A percentile compares a stretch with the other conserved stretches of the same genome.
Conservation (phyloP, 169 alveolate genomes). For the Plasmodium berghei region DNA sequence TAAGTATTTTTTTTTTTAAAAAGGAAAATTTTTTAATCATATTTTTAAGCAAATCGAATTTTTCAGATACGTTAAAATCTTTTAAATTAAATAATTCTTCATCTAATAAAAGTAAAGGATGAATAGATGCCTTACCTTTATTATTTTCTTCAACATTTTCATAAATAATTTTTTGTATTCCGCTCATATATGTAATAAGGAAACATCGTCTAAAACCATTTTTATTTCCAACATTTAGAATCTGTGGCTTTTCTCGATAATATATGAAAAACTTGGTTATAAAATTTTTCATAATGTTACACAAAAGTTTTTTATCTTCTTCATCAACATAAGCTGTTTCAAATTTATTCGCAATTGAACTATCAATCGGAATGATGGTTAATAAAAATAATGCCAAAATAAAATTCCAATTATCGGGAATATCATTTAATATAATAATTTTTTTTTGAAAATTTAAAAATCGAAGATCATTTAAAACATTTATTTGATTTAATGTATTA, state of each 20-base stretch:
- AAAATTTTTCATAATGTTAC: constrained; percentile 8
- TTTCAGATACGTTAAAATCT: constrained; percentile 73
- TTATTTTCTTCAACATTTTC: constrained; percentile 43
- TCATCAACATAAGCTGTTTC: constrained; percentile 17
- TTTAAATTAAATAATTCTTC: constrained; percentile 36
- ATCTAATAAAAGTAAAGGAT: constrained; percentile 58
- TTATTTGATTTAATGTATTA: constrained; percentile 30
- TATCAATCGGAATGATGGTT: constrained; percentile 2
- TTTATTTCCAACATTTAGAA: not conserved
- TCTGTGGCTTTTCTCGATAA: not conserved
- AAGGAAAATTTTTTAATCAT: constrained; percentile 36
- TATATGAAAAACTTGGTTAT: constrained; percentile 21
- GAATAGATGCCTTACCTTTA: constrained; percentile 30
- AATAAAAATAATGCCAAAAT: constrained; percentile 30
- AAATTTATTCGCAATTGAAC: constrained; percentile 5
- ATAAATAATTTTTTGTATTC: constrained; percentile 65
- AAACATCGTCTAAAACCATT: not conserved
- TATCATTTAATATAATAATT: constrained; percentile 35
- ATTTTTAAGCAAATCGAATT: constrained; percentile 53
- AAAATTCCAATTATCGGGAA: constrained; percentile 48
- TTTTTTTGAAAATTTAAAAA: constrained; percentile 22
- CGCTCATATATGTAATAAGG: constrained; percentile 69
- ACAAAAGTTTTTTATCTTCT: constrained; percentile 5
- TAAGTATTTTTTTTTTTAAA: constrained; percentile 49
- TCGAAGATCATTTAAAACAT: constrained; percentile 42